Base-by-base conservation (phyloP, 768 basidiomycete species). In the Mycena venus region DNA sequence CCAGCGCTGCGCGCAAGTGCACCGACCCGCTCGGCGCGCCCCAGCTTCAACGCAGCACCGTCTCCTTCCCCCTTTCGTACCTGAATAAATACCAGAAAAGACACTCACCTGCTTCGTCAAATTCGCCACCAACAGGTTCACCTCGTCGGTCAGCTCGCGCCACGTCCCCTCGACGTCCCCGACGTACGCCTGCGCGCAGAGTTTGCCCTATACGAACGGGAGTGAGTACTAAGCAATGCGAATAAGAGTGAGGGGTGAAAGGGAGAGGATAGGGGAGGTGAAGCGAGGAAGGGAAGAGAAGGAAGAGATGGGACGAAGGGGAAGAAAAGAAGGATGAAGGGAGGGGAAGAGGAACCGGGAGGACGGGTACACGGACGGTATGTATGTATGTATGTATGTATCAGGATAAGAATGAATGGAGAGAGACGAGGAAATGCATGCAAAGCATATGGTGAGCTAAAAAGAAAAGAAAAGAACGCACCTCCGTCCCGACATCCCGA, bases 101-200 rank as follows among this genome's bases (percentile, higher is more conserved):
- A 31, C 2, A 60, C 71, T 2, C 64, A 68, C 73, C 73, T 74
- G 73, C 61, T 55, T 88, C 15, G 92, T 93, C 82, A 93, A 81
- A 81, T 93, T 93, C 70, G 83, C 87, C 2, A 92, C 92, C 88
- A 93, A 87, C 72, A 89, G 78, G 80, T 91, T 91, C 67, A 92
- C 91, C 72, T 92, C 90, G 75, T 90, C 89, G 25, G 89, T 87
- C 70, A 92, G 80, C 69, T 87, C 87, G 88, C 89, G 75, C 93
- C 93, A 93, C 79, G 92, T 92, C 66, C 93, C 93, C 79, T 93
- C 90, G 7, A 94, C 93, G 38, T 91, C 91, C 25, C 91, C 90
- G 4, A 94, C 93, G 72, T 85, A 86, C 0, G 94, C 94, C 77
- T 94, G 93, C 44, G 94, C 93, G 70, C 93, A 93, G 81, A 56